These are phyloP conservation scores for Paecilomyces formosus DNA, from an alignment of 2,329 filamentous ascomycete species.

Conservation along the genomic window DNA sequence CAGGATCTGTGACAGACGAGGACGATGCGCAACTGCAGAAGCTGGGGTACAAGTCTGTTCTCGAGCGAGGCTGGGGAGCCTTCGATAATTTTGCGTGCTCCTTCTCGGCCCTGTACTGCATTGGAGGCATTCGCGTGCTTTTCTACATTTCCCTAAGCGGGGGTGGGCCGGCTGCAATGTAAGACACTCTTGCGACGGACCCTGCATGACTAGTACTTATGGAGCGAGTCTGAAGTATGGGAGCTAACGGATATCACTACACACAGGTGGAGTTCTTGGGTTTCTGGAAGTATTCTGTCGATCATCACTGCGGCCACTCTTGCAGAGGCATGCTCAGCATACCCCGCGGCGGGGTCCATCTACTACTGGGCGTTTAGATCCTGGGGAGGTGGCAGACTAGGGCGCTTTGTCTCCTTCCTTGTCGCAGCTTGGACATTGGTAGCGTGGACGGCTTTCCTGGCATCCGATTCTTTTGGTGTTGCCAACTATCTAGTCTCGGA, in stretches of 20 bases:
- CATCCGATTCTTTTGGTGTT: slow-evolving; percentile 18
- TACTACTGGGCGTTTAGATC: slow-evolving; percentile 25
- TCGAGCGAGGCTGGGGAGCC: slow-evolving; percentile 17
- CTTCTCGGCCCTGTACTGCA: slow-evolving; percentile 18
- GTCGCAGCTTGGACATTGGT: slow-evolving; percentile 51
- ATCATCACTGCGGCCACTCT: slow-evolving; percentile 20
- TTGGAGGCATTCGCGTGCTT: slow-evolving; percentile 20
- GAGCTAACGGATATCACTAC: not conserved
- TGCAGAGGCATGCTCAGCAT: slow-evolving; percentile 22
- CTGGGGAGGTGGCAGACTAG: slow-evolving; percentile 15
- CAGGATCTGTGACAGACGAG: slow-evolving; percentile 11
- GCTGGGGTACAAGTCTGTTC: slow-evolving; percentile 17
- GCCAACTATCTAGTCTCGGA: slow-evolving; percentile 24
- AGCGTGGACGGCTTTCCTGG: slow-evolving; percentile 42
- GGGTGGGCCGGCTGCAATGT: slow-evolving; percentile 11
- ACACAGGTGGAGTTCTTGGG: not conserved
- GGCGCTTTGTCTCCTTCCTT: slow-evolving; percentile 36
- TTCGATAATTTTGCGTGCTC: slow-evolving; percentile 22
- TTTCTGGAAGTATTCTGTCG: not conserved
- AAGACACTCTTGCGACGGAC: not conserved
- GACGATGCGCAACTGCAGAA: slow-evolving; percentile 18
- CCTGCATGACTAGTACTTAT: not conserved
- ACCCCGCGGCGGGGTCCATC: slow-evolving; percentile 22
- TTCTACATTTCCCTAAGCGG: slow-evolving; percentile 20
- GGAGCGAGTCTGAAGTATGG: not conserved